phyloP scores from a whole-genome alignment of 2,329 filamentous ascomycete species.

The Ascosphaera apis region DNA sequence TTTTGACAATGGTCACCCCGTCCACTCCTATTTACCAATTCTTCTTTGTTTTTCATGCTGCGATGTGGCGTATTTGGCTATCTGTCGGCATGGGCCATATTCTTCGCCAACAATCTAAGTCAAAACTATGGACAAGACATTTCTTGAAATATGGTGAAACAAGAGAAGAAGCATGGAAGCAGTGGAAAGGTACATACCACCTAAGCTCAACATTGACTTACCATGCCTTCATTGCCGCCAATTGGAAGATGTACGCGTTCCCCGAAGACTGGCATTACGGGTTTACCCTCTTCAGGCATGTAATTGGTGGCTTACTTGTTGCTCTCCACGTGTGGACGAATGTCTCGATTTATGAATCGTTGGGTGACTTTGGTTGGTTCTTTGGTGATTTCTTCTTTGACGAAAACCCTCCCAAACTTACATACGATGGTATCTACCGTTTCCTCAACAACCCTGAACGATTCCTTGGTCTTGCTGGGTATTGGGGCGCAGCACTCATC shows the following conservation, averaged over 20 bases:
- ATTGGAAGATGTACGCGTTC: slow-evolving; percentile 90
- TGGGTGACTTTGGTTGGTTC: slow-evolving; percentile 98
- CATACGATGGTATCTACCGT: slow-evolving; percentile 91
- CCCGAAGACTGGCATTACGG: slow-evolving; percentile 72
- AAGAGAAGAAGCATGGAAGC: slow-evolving; percentile 76
- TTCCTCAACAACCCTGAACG: slow-evolving; percentile 96
- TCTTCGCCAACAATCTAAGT: slow-evolving; percentile 62
- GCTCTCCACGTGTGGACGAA: slow-evolving; percentile 83
- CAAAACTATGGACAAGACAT: slow-evolving; percentile 89
- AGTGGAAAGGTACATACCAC: slow-evolving; percentile 95
- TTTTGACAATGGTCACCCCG: slow-evolving; percentile 53
- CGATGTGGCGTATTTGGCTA: slow-evolving; percentile 78
- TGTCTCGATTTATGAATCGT: slow-evolving; percentile 76
- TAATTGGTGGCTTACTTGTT: slow-evolving; percentile 58
- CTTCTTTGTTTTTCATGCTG: slow-evolving; percentile 59
- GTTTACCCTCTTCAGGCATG: slow-evolving; percentile 66
- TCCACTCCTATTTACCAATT: slow-evolving; percentile 51
- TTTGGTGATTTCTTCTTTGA: slow-evolving; percentile 98
- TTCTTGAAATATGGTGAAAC: slow-evolving; percentile 93
- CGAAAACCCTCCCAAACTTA: slow-evolving; percentile 63
- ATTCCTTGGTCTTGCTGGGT: slow-evolving; percentile 75
- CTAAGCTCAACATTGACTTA: slow-evolving; percentile 81
- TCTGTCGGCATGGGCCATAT: slow-evolving; percentile 69
- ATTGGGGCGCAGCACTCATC: slow-evolving; percentile 87
- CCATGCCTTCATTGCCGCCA: slow-evolving; percentile 65